phyloP scores from a whole-genome alignment of 2,329 filamentous ascomycete genomes.

The Fusarium musae region DNA sequence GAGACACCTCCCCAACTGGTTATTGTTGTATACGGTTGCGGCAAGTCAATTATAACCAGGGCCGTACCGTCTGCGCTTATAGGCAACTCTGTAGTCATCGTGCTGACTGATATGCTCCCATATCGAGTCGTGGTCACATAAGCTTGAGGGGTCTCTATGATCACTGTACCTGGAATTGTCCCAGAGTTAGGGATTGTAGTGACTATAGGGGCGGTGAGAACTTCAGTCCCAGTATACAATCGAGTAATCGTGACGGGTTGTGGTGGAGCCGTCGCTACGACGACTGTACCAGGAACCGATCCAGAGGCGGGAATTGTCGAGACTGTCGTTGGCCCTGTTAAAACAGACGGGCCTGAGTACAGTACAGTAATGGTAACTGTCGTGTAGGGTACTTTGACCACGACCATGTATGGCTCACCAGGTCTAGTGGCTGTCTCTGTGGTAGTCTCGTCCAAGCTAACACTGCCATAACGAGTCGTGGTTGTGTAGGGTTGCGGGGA shows the following conservation, averaged over 20 bases:
- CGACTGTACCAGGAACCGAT: neutral
- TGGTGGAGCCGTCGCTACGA: neutral
- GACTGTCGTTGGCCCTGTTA: neutral
- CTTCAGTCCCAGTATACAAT: neutral
- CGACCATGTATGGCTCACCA: neutral
- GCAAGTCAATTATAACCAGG: neutral
- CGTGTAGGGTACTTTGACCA: rapidly evolving
- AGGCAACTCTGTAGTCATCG: neutral
- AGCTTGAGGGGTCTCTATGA: neutral
- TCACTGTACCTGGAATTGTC: neutral
- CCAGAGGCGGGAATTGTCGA: neutral
- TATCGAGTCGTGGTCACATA: neutral
- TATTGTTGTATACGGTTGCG: neutral
- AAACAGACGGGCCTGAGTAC: neutral
- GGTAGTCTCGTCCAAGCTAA: neutral
- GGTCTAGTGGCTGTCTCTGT: neutral
- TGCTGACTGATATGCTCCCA: neutral
- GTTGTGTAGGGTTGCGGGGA: neutral
- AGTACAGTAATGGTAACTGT: neutral
- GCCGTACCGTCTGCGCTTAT: neutral
- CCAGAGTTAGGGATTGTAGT: neutral
- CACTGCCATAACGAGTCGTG: neutral
- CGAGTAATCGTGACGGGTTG: neutral
- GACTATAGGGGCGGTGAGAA: neutral
- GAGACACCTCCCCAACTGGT: too few relatives aligned